These are phyloP conservation scores for Rhodotorula babjevae DNA, from an alignment of 768 basidiomycete genomes.

Conservation along the genomic window DNA sequence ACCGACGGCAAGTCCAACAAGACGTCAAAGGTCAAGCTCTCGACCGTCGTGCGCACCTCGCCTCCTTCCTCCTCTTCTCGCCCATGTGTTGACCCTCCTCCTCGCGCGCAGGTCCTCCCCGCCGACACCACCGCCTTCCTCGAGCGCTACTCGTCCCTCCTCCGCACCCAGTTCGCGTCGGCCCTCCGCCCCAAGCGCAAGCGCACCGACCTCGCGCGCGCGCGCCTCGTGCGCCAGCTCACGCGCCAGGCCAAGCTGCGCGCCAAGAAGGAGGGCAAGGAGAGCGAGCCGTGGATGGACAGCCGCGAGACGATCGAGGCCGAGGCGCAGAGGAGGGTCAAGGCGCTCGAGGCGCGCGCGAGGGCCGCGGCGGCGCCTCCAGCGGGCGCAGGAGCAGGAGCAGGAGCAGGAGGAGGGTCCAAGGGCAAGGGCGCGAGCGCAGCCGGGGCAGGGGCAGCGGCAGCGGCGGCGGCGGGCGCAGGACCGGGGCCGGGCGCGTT, in stretches of 20 bases:
- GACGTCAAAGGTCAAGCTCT: constrained; percentile 25
- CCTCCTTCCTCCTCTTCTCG: not conserved
- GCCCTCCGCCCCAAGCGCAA: constrained; percentile 30
- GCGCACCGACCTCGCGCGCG: not conserved
- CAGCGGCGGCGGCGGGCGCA: no score
- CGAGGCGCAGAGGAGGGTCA: not conserved
- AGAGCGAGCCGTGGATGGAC: not conserved
- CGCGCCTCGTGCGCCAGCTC: not conserved
- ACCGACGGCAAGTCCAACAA: constrained; percentile 34
- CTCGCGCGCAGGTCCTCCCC: constrained; percentile 27
- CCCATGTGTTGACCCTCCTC: not conserved
- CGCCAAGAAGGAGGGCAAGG: not conserved
- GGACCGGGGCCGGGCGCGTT: not conserved
- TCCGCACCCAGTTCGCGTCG: constrained; percentile 12
- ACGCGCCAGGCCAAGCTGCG: not conserved
- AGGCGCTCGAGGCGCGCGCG: not conserved
- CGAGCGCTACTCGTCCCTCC: constrained; percentile 16
- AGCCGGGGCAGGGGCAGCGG: no score
- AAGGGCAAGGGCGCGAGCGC: no score
- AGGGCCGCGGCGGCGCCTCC: not conserved
- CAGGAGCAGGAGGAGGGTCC: no score
- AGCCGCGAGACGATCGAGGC: not conserved
- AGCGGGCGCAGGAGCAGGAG: not conserved
- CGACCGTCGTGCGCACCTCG: constrained; percentile 22
- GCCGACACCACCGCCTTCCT: constrained; percentile 20